Evolutionary conservation across 2,329 filamentous ascomycete genomes (phyloP), one percentile per base, ranked within the genome.

Genomic region (Immersiporthe knoxdaviesiana): DNA sequence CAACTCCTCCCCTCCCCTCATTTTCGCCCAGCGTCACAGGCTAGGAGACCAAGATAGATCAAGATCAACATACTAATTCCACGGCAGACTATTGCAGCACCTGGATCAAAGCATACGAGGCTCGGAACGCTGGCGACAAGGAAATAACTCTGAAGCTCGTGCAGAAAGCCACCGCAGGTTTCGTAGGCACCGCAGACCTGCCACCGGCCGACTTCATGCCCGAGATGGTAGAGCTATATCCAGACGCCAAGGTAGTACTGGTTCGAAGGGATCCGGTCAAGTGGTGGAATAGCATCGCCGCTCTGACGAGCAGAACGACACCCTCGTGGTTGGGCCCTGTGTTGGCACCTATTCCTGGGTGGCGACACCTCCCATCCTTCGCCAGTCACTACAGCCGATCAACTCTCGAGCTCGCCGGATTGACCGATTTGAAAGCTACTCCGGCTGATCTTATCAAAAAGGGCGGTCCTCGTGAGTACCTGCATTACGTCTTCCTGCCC

Each of bases 161-260:
- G 12, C 75, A 75, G 56, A 69, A 75, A 60, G 69, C 75, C 1
- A 72, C 77, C 5, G 75, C 77, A 50, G 81, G 82, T 14, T 84
- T 80, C 71, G 80, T 78, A 2, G 81, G 79, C 14, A 77, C 78
- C 24, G 80, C 80, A 24, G 82, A 84, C 72, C 69, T 77, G 11
- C 82, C 82, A 1, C 76, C 76, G 3, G 74, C 74, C 35, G 76
- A 79, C 63, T 76, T 83, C 24, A 76, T 82, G n/a, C 75, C 77
- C 30, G 81, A 84, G 67, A 72, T 84, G 41, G 70, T 83, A 68
- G 76, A 79, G 47, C 68, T 83, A 35, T 83, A 82, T 68, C 82
- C 82, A 0, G 77, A 83, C 47, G 82, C 82, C 14, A 79, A 78
- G 64, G 81, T 83, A 30, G 78, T 84, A 27, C 77, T 77, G 71